Evolutionary conservation across 2,329 filamentous ascomycete genomes (phyloP).

Genomic region (Triangularia setosa): DNA sequence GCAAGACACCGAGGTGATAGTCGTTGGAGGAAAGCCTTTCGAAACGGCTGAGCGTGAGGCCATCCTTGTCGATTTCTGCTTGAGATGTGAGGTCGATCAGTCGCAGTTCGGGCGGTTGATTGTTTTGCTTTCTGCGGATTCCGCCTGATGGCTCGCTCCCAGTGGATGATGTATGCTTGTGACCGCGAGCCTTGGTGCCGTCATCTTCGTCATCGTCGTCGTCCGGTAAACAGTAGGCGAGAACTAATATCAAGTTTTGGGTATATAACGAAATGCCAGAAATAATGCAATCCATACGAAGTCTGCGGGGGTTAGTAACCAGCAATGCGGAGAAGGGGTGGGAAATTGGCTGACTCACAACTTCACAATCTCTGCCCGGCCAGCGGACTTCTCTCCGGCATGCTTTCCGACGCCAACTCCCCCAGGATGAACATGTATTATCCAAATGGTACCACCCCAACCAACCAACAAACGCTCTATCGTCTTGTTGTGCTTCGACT

Average conservation of each 20-base stretch:
- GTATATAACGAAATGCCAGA: conserved; percentile 97
- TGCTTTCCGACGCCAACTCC: conserved; percentile 63
- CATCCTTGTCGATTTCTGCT: conserved; percentile 82
- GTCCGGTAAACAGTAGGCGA: conserved; percentile 81
- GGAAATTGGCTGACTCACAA: conserved; percentile 57
- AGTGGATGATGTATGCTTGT: conserved; percentile 42
- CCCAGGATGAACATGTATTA: conserved; percentile 83
- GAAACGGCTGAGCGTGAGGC: conserved; percentile 78
- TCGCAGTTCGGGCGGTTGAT: conserved; percentile 80
- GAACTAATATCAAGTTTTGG: conserved; percentile 80
- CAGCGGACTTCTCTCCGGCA: conserved; percentile 66
- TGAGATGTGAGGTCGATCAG: conserved; percentile 87
- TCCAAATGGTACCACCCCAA: conserved; percentile 95
- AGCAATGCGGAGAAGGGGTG: background rate
- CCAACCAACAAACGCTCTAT: conserved; percentile 84
- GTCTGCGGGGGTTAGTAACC: conserved; percentile 45
- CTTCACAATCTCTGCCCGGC: conserved; percentile 84
- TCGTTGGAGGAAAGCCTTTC: conserved; percentile 83
- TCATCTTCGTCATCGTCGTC: conserved; percentile 54
- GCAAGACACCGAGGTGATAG: conserved; percentile 84
- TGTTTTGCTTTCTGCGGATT: conserved; percentile 68
- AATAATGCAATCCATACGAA: conserved; percentile 96
- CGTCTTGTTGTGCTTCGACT: conserved; percentile 42
- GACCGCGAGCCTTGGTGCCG: conserved; percentile 34
- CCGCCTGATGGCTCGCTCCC: conserved; percentile 61